Evolutionary conservation across 2,329 filamentous ascomycete genomes (phyloP).

Genomic region (Aspergillus novoparasiticus): DNA sequence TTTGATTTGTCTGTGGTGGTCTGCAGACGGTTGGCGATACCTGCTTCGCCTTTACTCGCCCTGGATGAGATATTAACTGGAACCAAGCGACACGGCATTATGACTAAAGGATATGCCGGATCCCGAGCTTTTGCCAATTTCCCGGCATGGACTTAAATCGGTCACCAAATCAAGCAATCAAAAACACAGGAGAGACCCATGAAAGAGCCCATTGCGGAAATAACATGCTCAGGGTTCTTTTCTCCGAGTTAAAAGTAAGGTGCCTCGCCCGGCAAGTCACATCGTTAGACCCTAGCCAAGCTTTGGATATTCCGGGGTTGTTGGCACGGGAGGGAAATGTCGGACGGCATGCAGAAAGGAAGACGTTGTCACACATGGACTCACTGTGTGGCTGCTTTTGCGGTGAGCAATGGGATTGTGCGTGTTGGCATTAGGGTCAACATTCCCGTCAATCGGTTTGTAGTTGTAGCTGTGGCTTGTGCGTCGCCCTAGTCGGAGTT

Average conservation of each 20-base stretch:
- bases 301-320: constrained; percentile 13
- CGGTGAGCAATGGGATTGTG: constrained; percentile 8
- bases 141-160: too few relatives aligned
- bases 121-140: background rate
- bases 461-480: background rate
- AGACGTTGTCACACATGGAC: constrained; percentile 1
- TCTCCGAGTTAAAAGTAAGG: background rate
- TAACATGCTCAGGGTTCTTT: background rate
- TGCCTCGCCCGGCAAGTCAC: background rate
- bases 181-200: too few relatives aligned
- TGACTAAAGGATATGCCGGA: background rate
- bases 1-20: background rate
- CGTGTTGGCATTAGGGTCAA: background rate
- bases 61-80: background rate
- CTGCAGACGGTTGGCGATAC: background rate
- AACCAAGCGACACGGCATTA: background rate
- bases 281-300: constrained; percentile 7
- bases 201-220: background rate
- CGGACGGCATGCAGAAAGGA: constrained; percentile 6
- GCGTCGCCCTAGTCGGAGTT: background rate
- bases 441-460: background rate
- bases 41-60: background rate
- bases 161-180: background rate
- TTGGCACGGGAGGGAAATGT: constrained; percentile 7
- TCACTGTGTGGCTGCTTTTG: constrained; percentile 1